Evolutionary conservation across 1,139 yeast genomes (phyloP), one percentile per base, ranked within the genome.

Genomic region (Magnusiomyces paraingens): DNA sequence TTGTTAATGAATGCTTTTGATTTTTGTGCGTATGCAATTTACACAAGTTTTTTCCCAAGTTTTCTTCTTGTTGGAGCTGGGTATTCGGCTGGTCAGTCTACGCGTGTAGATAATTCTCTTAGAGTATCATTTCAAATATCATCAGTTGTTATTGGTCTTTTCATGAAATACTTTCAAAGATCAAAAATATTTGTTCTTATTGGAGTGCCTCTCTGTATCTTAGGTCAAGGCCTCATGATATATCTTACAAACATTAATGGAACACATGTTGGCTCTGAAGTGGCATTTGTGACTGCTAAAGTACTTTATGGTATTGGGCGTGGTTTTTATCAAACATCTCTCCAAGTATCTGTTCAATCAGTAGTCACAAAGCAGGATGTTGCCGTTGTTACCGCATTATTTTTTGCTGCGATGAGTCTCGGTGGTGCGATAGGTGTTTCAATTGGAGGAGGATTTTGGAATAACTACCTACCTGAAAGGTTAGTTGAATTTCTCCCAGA

Each of bases 351-450:
- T 47, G 60, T 62, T 4, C 64, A 62, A 44, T 56, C 62, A 2
- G 58, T 55, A 15, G 59, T 57, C 18, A 21, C 54, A 5, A 62
- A 60, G 43, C 51, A 54, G 45, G 59, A 61, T 42, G 61, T 60
- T 2, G 64, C 63, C 12, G 60, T 58, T 41, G 57, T 60, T 12
- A 60, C 64, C 12, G 63, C 63, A 10, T 47, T 61, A 38, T 62
- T 60, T 51, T 55, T 59, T 49, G 57, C 64, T 17, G 58, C 61
- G 44, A 54, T 59, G 47, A 55, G 56, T 12, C 46, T 61, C 40
- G 73, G 73, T 44, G 68, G 65, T 21, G 65, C 71, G 26, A 59
- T 69, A 36, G 72, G 72, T 18, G 45, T 53, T 46, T 61, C 71
- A 15, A 60, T 68, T 38, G 54, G 69, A 20, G 67, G 63, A 50